Evolutionary conservation across 805 yeast species (phyloP).

Genomic region (Lachancea kluyveri): DNA sequence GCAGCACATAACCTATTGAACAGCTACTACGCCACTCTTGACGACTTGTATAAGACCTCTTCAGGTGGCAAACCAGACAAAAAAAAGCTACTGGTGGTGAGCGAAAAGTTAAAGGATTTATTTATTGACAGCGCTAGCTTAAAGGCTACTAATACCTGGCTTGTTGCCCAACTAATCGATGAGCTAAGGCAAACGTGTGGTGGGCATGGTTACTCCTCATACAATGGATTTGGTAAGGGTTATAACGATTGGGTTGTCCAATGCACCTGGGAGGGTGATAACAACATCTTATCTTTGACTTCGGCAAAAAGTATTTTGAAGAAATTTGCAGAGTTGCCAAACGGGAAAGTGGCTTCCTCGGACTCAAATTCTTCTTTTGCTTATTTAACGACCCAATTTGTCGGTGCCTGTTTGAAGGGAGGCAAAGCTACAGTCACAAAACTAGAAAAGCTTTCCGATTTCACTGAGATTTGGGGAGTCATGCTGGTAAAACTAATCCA

Average conservation of each 20-base stretch:
- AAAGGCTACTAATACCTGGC: slow-evolving; percentile 89
- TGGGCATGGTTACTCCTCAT: slow-evolving; percentile 94
- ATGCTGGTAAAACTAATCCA: slow-evolving; percentile 24
- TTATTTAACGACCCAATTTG: slow-evolving; percentile 24
- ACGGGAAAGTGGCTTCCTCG: slow-evolving; percentile 30
- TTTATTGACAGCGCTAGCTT: slow-evolving; percentile 83
- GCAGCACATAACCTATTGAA: slow-evolving; percentile 58
- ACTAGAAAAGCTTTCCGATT: slow-evolving; percentile 27
- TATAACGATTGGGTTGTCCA: slow-evolving; percentile 95
- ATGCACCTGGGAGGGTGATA: slow-evolving; percentile 98
- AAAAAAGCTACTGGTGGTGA: slow-evolving; percentile 40
- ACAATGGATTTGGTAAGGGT: slow-evolving; percentile 84
- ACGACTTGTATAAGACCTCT: slow-evolving; percentile 48
- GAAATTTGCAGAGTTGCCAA: slow-evolving; percentile 34
- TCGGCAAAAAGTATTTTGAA: slow-evolving; percentile 66
- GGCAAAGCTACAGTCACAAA: slow-evolving; percentile 17
- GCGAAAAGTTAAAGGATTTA: slow-evolving; percentile 57
- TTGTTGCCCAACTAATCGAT: slow-evolving; percentile 70
- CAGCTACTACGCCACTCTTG: slow-evolving; percentile 45
- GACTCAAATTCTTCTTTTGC: slow-evolving; percentile 28
- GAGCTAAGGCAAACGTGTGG: slow-evolving; percentile 93
- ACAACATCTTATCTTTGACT: slow-evolving; percentile 76
- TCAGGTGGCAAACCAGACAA: slow-evolving; percentile 41
- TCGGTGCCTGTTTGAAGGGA: slow-evolving; percentile 20
- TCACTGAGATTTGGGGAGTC: slow-evolving; percentile 30